Evolutionary conservation across 345 rosid genomes (phyloP).

Genomic region (Ceriops decandra): DNA sequence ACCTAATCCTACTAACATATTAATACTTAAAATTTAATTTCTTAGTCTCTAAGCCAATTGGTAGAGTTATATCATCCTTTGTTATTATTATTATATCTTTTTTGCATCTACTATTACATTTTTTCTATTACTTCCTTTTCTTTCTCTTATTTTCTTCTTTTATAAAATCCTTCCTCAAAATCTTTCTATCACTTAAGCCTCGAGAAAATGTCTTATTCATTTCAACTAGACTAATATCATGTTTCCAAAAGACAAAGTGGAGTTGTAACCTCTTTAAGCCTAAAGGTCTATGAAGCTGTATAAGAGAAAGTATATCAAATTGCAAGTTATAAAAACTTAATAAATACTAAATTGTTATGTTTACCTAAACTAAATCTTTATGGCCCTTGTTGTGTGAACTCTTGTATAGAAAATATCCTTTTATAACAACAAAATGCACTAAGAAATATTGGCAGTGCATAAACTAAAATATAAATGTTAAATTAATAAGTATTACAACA

Average conservation of each 20-base stretch:
- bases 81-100: too few species aligned
- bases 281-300: too few species aligned
- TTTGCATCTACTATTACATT: too few species aligned
- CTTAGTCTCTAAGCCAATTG: too few species aligned
- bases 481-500: neutral
- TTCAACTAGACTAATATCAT: neutral
- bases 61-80: too few species aligned
- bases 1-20: too few species aligned
- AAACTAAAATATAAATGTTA: neutral
- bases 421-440: constrained; percentile 31
- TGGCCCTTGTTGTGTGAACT: constrained; percentile 95
- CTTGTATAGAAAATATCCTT: constrained; percentile 96
- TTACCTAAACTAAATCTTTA: constrained; percentile 98
- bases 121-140: too few species aligned
- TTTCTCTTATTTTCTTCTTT: too few species aligned
- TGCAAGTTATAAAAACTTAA: neutral
- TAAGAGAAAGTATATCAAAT: neutral
- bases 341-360: neutral
- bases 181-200: too few species aligned
- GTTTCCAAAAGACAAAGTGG: neutral
- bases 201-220: too few species aligned
- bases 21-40: too few species aligned
- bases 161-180: too few species aligned
- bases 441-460: constrained; percentile 4
- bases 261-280: neutral